Conservation (phyloP, 2,329 filamentous ascomycete genomes). For the Daldinia sp. region DNA sequence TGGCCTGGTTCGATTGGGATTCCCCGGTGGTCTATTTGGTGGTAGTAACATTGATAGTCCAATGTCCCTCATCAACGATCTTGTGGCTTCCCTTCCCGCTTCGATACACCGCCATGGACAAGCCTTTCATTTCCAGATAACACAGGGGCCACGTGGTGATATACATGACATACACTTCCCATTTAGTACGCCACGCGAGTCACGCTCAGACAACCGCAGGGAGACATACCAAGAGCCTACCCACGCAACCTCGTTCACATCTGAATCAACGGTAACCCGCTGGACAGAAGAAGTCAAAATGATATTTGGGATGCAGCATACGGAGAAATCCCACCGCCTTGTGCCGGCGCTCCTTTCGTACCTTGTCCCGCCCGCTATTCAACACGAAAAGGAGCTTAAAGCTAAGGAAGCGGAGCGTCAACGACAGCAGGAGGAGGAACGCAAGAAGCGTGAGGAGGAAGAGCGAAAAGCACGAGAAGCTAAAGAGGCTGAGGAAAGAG, state of each 20-base stretch:
- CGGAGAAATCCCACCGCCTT: constrained; percentile 77
- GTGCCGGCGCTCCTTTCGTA: constrained; percentile 76
- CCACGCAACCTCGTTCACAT: constrained; percentile 80
- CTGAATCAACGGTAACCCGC: constrained; percentile 77
- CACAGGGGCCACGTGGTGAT: constrained; percentile 61
- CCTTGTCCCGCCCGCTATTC: constrained; percentile 86
- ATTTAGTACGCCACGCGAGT: constrained; percentile 54
- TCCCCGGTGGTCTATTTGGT: constrained; percentile 61
- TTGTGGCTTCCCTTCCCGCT: constrained; percentile 67
- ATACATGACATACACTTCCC: constrained; percentile 62
- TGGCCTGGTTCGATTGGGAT: constrained; percentile 66
- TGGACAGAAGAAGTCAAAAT: constrained; percentile 93
- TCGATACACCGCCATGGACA: constrained; percentile 61
- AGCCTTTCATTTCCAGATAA: constrained; percentile 71
- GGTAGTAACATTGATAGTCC: constrained; percentile 60
- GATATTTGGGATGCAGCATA: constrained; percentile 77
- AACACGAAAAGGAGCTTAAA: constrained; percentile 79
- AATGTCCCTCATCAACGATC: constrained; percentile 66
- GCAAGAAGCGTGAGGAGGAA: constrained; percentile 72
- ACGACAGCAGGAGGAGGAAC: constrained; percentile 69
- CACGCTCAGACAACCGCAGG: constrained; percentile 62
- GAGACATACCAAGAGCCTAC: constrained; percentile 70
- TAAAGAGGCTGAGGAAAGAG: constrained; percentile 77
- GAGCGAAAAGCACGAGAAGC: constrained; percentile 76
- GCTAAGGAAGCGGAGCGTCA: constrained; percentile 67